A percentile compares a stretch with the other conserved stretches of the same genome.
Evolutionary conservation across 31 red algal species (phyloP).

Genomic region (Odonthalia washingtoniensis): DNA sequence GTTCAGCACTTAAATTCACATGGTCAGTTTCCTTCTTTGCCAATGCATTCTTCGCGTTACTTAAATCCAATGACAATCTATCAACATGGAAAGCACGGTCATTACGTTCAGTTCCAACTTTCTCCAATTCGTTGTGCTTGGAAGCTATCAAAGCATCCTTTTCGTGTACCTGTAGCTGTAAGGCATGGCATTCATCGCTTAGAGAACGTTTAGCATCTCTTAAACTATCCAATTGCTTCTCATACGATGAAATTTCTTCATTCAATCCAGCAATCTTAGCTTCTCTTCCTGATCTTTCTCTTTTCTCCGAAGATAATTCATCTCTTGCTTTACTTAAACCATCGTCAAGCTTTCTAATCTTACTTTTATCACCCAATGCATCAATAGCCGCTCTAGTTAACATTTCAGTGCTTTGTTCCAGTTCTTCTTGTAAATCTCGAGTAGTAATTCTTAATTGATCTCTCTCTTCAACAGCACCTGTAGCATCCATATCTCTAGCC

Average conservation of each 20-base stretch:
- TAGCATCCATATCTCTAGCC: constrained; percentile 22
- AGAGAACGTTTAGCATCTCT: constrained; percentile 50
- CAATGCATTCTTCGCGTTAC: constrained; percentile 67
- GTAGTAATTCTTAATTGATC: constrained; percentile 44
- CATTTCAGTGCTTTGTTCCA: constrained; percentile 67
- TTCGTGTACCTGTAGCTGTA: constrained; percentile 65
- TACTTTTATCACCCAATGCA: constrained; percentile 62
- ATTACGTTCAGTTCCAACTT: constrained; percentile 37
- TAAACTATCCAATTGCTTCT: constrained; percentile 47
- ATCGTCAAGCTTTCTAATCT: constrained; percentile 70
- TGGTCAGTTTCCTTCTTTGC: constrained; percentile 70
- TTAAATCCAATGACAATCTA: constrained; percentile 53
- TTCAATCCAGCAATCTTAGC: constrained; percentile 28
- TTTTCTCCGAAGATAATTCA: constrained; percentile 22
- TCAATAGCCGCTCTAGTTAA: constrained; percentile 74
- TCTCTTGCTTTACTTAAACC: constrained; percentile 37
- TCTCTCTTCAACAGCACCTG: constrained; percentile 49
- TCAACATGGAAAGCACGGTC: constrained; percentile 47
- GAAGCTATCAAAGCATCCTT: constrained; percentile 33
- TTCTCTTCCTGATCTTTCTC: constrained; percentile 29
- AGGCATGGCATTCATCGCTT: constrained; percentile 54
- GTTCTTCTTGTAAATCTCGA: constrained; percentile 53
- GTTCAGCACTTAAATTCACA: constrained; percentile 47
- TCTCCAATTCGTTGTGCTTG: constrained; percentile 54
- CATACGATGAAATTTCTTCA: constrained; percentile 26